A percentile compares a stretch with the other conserved stretches of the same genome.
These are phyloP conservation scores for Beta vulgaris DNA, from an alignment of 148 eudicot species.

Conservation along the genomic window DNA sequence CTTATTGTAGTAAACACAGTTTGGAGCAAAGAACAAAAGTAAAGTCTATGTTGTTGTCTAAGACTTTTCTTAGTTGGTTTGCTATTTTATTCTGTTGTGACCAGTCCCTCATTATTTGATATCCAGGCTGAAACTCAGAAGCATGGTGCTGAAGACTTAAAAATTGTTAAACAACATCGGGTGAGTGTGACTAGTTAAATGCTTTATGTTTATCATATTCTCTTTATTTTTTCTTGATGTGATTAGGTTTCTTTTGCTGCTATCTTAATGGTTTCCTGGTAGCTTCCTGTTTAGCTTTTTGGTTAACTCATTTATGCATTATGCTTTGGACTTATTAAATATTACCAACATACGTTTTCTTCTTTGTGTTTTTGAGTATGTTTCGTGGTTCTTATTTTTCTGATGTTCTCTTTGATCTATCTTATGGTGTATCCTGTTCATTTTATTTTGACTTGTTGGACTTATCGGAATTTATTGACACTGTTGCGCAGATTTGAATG, in stretches of 20 bases:
- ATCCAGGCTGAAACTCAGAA: constrained; percentile 69
- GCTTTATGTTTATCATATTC: not conserved
- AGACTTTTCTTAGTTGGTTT: constrained; percentile 1
- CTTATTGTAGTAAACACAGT: constrained; percentile 92
- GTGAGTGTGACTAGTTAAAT: constrained; percentile 40
- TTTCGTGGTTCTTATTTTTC: too few species aligned
- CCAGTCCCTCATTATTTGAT: constrained; percentile 4
- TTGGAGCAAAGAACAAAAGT: constrained; percentile 89
- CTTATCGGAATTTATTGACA: too few species aligned
- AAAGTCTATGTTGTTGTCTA: constrained; percentile 4
- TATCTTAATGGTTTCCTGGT: not conserved
- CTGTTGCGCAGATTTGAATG: too few species aligned
- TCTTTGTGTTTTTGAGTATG: too few species aligned
- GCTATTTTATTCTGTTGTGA: not conserved
- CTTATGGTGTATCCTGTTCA: too few species aligned
- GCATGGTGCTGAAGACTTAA: constrained; percentile 78
- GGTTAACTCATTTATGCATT: not conserved
- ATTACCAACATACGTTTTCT: too few species aligned
- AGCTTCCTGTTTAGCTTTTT: not conserved
- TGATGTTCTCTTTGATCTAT: too few species aligned
- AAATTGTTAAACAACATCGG: constrained; percentile 81
- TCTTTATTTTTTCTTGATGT: not conserved
- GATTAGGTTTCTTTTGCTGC: not conserved
- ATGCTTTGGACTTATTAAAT: too few species aligned
- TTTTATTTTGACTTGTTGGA: too few species aligned